phyloP scores from a whole-genome alignment of 2,329 filamentous ascomycete genomes.

The Botryotinia narcissicola region DNA sequence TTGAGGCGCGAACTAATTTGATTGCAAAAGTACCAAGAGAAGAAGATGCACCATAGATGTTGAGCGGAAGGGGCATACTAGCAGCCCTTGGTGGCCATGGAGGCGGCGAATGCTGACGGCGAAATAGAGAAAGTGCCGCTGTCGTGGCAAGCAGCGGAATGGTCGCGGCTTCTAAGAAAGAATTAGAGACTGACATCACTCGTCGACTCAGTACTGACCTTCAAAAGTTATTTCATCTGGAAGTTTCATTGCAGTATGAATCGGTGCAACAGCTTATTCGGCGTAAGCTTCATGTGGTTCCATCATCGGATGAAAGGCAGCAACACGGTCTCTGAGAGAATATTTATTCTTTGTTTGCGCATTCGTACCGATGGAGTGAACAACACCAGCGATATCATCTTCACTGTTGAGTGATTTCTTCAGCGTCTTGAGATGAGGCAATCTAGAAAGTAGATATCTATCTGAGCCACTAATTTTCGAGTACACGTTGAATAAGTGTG shows the following conservation, averaged over 20 bases:
- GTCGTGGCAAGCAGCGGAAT: constrained; percentile 45
- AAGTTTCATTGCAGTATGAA: constrained; percentile 50
- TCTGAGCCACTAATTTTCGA: neutral
- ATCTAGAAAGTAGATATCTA: neutral
- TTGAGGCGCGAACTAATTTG: constrained; percentile 34
- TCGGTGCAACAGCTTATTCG: constrained; percentile 56
- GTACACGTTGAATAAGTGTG: neutral
- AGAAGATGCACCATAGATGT: constrained; percentile 52
- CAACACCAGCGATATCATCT: constrained; percentile 40
- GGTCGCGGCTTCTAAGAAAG: constrained; percentile 39
- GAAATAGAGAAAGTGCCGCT: constrained; percentile 41
- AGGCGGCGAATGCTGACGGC: constrained; percentile 39
- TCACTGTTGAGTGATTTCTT: constrained; percentile 27
- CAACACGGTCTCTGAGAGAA: constrained; percentile 45
- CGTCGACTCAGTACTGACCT: constrained; percentile 41
- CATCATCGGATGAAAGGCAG: constrained; percentile 49
- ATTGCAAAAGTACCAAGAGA: constrained; percentile 57
- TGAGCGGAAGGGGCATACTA: constrained; percentile 31
- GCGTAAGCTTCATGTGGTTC: constrained; percentile 53
- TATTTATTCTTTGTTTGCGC: constrained; percentile 41
- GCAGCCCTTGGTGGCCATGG: constrained; percentile 40
- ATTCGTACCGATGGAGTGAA: constrained; percentile 48
- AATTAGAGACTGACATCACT: constrained; percentile 42
- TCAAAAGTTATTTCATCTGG: constrained; percentile 29
- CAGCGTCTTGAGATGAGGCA: constrained; percentile 21